Evolutionary conservation across 805 yeast genomes (phyloP).

Genomic region (Ogataea salicorniae): DNA sequence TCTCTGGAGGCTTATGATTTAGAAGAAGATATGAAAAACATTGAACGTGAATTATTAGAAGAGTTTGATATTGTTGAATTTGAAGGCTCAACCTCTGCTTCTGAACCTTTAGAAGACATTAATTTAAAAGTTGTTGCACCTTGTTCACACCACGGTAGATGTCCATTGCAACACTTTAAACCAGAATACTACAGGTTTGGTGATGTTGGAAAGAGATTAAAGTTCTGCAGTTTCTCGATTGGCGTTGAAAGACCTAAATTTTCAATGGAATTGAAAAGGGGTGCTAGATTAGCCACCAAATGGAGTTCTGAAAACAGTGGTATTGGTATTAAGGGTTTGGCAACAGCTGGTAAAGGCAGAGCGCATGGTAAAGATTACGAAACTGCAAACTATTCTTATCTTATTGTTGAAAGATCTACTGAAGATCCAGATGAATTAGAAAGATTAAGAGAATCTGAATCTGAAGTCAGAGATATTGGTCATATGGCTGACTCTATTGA

Average conservation of each 20-base stretch:
- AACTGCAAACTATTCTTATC: constrained; percentile 65
- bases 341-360: constrained; percentile 70
- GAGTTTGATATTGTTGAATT: constrained; percentile 19
- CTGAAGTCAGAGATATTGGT: constrained; percentile 21
- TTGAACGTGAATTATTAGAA: constrained; percentile 24
- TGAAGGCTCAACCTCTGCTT: background rate
- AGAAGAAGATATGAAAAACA: constrained; percentile 18
- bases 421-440: constrained; percentile 31
- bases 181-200: constrained; percentile 56
- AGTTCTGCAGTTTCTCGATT: constrained; percentile 73
- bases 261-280: constrained; percentile 79
- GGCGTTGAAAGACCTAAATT: constrained; percentile 73
- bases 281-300: constrained; percentile 61
- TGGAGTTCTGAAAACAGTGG: constrained; percentile 65
- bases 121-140: constrained; percentile 77
- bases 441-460: constrained; percentile 12
- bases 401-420: constrained; percentile 58
- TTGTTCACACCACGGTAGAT: constrained; percentile 79
- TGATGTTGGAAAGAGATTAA: constrained; percentile 51
- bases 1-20: constrained; percentile 21
- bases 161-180: constrained; percentile 80
- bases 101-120: constrained; percentile 18
- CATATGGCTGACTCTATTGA: constrained; percentile 22
- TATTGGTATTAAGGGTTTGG: constrained; percentile 43
- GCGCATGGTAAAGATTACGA: constrained; percentile 68